These are phyloP conservation scores for Psidium friedrichsthalianum DNA, from an alignment of 345 rosid genomes.

Conservation along the genomic window DNA sequence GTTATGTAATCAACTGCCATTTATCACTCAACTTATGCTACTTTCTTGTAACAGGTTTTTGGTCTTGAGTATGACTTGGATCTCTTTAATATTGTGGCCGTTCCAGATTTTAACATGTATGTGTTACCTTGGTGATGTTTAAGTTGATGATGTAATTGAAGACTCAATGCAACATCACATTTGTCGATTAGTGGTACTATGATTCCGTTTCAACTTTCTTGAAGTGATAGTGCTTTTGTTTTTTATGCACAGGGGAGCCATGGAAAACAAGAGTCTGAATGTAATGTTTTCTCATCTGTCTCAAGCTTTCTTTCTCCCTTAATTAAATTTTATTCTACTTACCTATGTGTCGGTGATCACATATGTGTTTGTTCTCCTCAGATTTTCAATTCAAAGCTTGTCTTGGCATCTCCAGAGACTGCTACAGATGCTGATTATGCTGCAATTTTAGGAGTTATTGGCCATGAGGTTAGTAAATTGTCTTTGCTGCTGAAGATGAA, in stretches of 20 bases:
- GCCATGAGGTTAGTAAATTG: constrained; percentile 69
- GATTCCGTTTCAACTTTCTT: neutral
- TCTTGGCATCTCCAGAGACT: constrained; percentile 96
- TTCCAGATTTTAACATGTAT: constrained; percentile 97
- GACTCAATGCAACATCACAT: neutral
- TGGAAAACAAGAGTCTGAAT: constrained; percentile 99
- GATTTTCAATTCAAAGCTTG: constrained; percentile 97
- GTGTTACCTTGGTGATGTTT: constrained; percentile 5
- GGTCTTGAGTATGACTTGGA: constrained; percentile 97
- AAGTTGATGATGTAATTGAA: neutral
- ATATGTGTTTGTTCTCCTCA: constrained; percentile 21
- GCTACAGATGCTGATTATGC: constrained; percentile 95
- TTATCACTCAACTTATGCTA: neutral
- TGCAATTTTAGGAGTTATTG: constrained; percentile 95
- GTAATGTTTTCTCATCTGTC: constrained; percentile 21
- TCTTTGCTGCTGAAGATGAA: neutral
- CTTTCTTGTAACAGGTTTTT: constrained; percentile 51
- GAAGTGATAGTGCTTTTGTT: neutral
- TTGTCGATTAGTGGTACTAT: neutral
- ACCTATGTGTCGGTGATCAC: neutral
- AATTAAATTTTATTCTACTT: neutral
- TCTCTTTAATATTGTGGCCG: constrained; percentile 97
- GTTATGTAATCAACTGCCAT: neutral
- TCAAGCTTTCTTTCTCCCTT: neutral
- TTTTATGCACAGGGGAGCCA: constrained; percentile 77